A percentile compares a stretch with the other conserved stretches of the same genome.
Conservation (phyloP, 441 rosid genomes). For the Flueggea neowawraea region DNA sequence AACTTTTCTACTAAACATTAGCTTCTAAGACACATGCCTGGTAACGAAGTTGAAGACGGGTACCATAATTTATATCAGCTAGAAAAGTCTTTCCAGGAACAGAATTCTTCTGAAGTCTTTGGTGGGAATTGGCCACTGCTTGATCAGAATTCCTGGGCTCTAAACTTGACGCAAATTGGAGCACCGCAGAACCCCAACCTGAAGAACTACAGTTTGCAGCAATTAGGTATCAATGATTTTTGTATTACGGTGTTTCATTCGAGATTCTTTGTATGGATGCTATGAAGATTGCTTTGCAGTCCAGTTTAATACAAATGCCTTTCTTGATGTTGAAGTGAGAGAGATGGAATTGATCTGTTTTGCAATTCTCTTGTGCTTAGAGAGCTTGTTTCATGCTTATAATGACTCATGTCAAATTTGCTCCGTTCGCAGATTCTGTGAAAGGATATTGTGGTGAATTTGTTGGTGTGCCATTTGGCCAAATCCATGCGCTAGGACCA, state of each 20-base stretch:
- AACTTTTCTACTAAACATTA: no score
- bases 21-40: slow-evolving; percentile 50
- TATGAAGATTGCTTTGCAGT: no score
- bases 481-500: slow-evolving; percentile 48
- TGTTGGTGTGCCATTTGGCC: slow-evolving; percentile 43
- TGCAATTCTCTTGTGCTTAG: no score
- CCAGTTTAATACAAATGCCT: no score
- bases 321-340: no score
- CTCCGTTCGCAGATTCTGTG: slow-evolving; percentile 41
- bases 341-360: no score
- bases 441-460: slow-evolving; percentile 39
- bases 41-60: slow-evolving; percentile 84
- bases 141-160: slow-evolving; percentile 48
- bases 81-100: slow-evolving; percentile 58
- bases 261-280: no score
- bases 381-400: no score
- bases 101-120: slow-evolving; percentile 49
- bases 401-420: slow-evolving; percentile 4
- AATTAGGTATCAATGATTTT: slow-evolving; percentile 47
- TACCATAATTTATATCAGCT: slow-evolving; percentile 78
- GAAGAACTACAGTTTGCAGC: slow-evolving; percentile 51
- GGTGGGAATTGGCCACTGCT: slow-evolving; percentile 62
- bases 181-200: slow-evolving; percentile 38
- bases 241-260: no score
- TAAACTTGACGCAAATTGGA: slow-evolving; percentile 58